Conservation (phyloP, 805 yeast species). For the Zygosaccharomyces lentus region DNA sequence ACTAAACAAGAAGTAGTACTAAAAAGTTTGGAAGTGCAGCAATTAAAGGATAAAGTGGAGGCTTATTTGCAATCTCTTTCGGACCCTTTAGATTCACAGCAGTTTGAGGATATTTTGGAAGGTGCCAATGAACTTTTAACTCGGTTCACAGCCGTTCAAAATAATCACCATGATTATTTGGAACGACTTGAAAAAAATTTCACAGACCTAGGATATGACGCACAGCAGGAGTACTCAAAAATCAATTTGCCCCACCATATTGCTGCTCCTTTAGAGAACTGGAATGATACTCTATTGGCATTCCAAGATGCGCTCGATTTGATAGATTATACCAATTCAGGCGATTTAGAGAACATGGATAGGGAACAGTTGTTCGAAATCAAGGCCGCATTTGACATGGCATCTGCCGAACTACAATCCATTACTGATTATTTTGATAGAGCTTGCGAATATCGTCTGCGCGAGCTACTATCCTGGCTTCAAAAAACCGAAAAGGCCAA, state of each 20-base stretch:
- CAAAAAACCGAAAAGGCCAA: slow-evolving; percentile 24
- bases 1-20: slow-evolving; percentile 37
- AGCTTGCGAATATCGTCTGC: slow-evolving; percentile 31
- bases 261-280: slow-evolving; percentile 9
- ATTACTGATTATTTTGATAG: slow-evolving; percentile 18
- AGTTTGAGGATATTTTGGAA: slow-evolving; percentile 42
- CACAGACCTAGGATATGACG: slow-evolving; percentile 45
- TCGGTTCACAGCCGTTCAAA: slow-evolving; percentile 42
- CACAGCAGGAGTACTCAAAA: slow-evolving; percentile 47
- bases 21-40: slow-evolving; percentile 28
- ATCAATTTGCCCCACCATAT: slow-evolving; percentile 34
- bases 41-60: slow-evolving; percentile 34
- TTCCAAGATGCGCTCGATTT: slow-evolving; percentile 16
- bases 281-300: slow-evolving; percentile 12
- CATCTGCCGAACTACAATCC: slow-evolving; percentile 16
- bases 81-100: slow-evolving; percentile 45
- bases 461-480: slow-evolving; percentile 28
- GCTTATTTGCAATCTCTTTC: slow-evolving; percentile 40
- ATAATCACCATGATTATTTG: slow-evolving; percentile 45
- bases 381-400: slow-evolving; percentile 26
- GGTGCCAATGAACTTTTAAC: slow-evolving; percentile 42
- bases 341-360: slow-evolving; percentile 14
- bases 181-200: slow-evolving; percentile 41
- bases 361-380: slow-evolving; percentile 35
- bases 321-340: slow-evolving; percentile 26